Percentiles rank a stretch among this genome's conserved stretches.
These are phyloP conservation scores for Coccomyxa sp. DNA, from an alignment of 139 green algal genomes.

Conservation along the genomic window DNA sequence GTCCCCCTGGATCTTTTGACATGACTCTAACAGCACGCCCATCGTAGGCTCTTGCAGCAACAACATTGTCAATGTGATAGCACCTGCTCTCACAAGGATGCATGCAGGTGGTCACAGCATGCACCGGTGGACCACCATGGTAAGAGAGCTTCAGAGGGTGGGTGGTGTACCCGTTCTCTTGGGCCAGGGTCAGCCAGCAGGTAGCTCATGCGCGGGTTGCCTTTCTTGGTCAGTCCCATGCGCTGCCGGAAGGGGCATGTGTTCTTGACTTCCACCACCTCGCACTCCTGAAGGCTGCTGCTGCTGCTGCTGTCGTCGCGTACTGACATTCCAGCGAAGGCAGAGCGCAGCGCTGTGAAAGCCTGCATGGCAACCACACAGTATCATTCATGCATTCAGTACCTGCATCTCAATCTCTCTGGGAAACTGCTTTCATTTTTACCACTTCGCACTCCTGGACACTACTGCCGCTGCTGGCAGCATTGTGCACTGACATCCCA, in stretches of 20 bases:
- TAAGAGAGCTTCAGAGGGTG: neutral
- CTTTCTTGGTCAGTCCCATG: neutral
- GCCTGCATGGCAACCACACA: neutral
- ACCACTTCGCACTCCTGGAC: neutral
- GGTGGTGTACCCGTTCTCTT: conserved; percentile 13
- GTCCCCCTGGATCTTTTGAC: neutral
- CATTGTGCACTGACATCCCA: neutral
- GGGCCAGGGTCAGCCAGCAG: conserved; percentile 35
- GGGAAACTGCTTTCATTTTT: neutral
- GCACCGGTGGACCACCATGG: neutral
- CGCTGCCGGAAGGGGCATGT: conserved; percentile 54
- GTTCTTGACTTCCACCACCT: conserved; percentile 81
- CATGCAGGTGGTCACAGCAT: neutral
- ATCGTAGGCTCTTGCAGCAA: too few relatives aligned
- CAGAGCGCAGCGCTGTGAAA: neutral
- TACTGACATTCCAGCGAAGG: neutral
- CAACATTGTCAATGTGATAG: neutral
- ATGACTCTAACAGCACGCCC: neutral
- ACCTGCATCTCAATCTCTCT: neutral
- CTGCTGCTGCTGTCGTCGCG: neutral
- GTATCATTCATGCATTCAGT: neutral
- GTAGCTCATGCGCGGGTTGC: conserved; percentile 12
- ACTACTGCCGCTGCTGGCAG: neutral
- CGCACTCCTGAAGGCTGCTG: conserved; percentile 6
- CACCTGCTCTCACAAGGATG: neutral